Evolutionary conservation across 1,139 yeast species (phyloP), one percentile per base, ranked within the genome.

Genomic region (Taphrina confusa): DNA sequence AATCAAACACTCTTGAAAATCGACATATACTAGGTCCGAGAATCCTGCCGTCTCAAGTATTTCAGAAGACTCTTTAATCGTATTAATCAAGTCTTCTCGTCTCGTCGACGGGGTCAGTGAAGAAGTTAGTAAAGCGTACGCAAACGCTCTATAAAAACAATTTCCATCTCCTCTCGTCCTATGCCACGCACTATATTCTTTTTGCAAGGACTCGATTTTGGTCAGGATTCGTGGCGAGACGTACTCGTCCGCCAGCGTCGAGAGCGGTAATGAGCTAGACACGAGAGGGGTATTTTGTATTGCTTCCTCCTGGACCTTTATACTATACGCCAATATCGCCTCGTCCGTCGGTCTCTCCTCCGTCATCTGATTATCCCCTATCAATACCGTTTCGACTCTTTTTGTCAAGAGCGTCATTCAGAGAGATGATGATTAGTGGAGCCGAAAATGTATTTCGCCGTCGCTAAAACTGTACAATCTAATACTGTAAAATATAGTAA

Each of bases 101-200:
- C 45, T 9, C 16, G 11, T 14, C 6, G 16, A 6, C 6, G 9
- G n/a, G 6, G 12, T 14, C 47, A 20, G 12, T 11, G 4, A 4
- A 33, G 39, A 28, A 1, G 52, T 14, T 12, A 36, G 22, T 27
- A 56, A 33, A 20, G 27, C 44, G 20, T 31, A 46, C 6, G 36
- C 47, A 28, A 46, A 47, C 16, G 50, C 64, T 44, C 63, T 62
- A 60, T 47, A 65, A 23, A 65, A 65, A 40, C 66, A 65, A 47
- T 65, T 63, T n/a, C 68, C 67, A 51, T 66, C 67, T 12, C 66
- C 66, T 8, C 66, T 62, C 37, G 64, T 61, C 23, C 66, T 39
- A 18, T 25, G 20, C 23, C 25, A 37, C 42, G 18, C 2, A 2
- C 25, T 16, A 33, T 61, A 59, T 11, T 14, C 28, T 18, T 27